phyloP scores from a whole-genome alignment of 148 eudicot species.

The Cornus controversa region DNA sequence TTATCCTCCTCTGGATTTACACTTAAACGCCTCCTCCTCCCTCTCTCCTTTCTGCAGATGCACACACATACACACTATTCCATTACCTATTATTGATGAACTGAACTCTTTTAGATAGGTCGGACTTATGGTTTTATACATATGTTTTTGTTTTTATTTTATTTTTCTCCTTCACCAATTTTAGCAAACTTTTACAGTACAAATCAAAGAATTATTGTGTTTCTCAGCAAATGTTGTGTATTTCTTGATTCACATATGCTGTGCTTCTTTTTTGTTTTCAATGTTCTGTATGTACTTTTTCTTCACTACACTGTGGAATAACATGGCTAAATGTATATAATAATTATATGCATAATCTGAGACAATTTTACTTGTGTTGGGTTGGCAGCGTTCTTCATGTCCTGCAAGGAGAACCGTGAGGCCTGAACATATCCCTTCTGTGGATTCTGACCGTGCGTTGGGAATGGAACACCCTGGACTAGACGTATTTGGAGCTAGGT shows the following conservation, averaged over 20 bases:
- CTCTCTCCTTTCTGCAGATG: no score
- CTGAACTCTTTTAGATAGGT: neutral
- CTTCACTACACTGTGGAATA: neutral
- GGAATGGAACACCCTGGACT: constrained; percentile 47
- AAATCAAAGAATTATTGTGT: neutral
- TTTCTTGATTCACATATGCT: neutral
- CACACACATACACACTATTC: no score
- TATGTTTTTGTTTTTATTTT: neutral
- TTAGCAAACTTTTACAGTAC: neutral
- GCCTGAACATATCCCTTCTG: constrained; percentile 50
- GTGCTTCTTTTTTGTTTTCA: neutral
- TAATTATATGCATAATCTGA: neutral
- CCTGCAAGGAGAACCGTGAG: constrained; percentile 60
- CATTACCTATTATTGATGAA: neutral
- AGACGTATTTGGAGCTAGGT: constrained; percentile 66
- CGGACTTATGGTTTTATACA: neutral
- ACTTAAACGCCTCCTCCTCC: no score
- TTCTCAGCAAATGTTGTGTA: neutral
- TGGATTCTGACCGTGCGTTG: constrained; percentile 48
- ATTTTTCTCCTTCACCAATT: neutral
- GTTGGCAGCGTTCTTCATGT: constrained; percentile 62
- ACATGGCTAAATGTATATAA: neutral
- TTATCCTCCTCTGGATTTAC: no score
- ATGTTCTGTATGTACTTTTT: neutral
- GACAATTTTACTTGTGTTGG: constrained; percentile 6